Conservation (phyloP, 192 early-diverging fungal genomes). For the Umbelopsis vinacea region DNA sequence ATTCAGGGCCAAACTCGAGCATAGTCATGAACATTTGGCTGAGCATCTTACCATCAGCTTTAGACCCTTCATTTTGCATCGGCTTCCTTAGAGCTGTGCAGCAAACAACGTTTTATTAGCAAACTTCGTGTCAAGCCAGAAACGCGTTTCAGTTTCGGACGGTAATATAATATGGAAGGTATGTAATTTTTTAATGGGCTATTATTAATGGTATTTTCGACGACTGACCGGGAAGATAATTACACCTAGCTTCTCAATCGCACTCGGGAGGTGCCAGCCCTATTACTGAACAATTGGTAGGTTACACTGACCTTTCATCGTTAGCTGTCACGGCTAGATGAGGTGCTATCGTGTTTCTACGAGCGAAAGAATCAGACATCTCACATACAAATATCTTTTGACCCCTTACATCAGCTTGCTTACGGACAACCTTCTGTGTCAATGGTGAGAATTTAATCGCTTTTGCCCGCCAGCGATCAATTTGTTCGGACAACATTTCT, state of each 20-base stretch:
- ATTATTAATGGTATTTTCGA: not conserved
- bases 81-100: not conserved
- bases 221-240: not conserved
- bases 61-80: not conserved
- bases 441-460: constrained; percentile 1
- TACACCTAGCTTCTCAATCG: constrained; percentile 2
- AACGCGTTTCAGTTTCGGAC: not conserved
- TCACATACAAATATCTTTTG: constrained; percentile 15
- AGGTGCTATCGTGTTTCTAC: no score
- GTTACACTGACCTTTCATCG: not conserved
- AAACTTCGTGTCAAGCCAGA: not conserved
- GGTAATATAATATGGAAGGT: constrained; percentile 3
- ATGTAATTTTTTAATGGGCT: not conserved
- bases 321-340: no score
- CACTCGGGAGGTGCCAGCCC: constrained; percentile 18
- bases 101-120: not conserved
- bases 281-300: constrained; percentile 26
- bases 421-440: constrained; percentile 24
- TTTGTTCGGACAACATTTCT: not conserved
- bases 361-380: not conserved
- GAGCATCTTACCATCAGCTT: not conserved
- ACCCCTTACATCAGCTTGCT: constrained; percentile 17
- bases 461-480: not conserved
- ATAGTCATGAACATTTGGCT: not conserved
- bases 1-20: constrained; percentile 16